Evolutionary conservation across 2,329 filamentous ascomycete genomes (phyloP).

Genomic region (Neonectria sp.): DNA sequence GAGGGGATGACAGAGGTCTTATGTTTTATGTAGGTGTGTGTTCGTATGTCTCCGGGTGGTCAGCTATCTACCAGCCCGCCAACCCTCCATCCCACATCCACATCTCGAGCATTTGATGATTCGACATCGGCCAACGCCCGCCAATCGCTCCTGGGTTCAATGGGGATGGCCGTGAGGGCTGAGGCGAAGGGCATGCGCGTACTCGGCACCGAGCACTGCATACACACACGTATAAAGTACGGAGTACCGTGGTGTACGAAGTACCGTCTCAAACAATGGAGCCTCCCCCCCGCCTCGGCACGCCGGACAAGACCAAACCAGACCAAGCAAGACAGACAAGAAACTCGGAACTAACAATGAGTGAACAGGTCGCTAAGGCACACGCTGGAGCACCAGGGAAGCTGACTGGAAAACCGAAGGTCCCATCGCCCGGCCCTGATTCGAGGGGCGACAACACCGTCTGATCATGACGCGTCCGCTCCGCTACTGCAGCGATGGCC

Average conservation of each 20-base stretch:
- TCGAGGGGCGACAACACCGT: slow-evolving; percentile 23
- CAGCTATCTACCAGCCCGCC: slow-evolving; percentile 7
- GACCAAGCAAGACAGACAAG: not conserved
- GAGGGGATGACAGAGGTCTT: slow-evolving; percentile 24
- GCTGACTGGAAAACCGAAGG: slow-evolving; percentile 16
- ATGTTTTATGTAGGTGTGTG: slow-evolving; percentile 19
- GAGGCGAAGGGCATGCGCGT: slow-evolving; percentile 14
- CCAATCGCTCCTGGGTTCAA: slow-evolving; percentile 14
- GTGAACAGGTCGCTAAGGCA: not conserved
- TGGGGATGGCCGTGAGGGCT: slow-evolving; percentile 10
- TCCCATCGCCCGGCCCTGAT: slow-evolving; percentile 17
- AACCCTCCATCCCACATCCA: slow-evolving; percentile 13
- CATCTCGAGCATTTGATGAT: slow-evolving; percentile 13
- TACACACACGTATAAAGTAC: slow-evolving; percentile 1
- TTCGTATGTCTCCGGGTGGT: slow-evolving; percentile 16
- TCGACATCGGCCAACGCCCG: slow-evolving; percentile 15
- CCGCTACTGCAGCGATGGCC: slow-evolving; percentile 41
- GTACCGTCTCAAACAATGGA: slow-evolving; percentile 1
- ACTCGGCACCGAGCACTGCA: slow-evolving; percentile 8
- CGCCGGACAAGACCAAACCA: not conserved
- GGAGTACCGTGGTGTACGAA: not conserved
- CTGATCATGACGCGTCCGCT: slow-evolving; percentile 49
- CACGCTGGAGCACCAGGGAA: not conserved
- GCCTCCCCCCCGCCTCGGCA: not conserved
- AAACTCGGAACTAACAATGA: not conserved